These are phyloP conservation scores for Albifimbria verrucaria DNA, from an alignment of 2,329 filamentous ascomycete species.

Conservation along the genomic window DNA sequence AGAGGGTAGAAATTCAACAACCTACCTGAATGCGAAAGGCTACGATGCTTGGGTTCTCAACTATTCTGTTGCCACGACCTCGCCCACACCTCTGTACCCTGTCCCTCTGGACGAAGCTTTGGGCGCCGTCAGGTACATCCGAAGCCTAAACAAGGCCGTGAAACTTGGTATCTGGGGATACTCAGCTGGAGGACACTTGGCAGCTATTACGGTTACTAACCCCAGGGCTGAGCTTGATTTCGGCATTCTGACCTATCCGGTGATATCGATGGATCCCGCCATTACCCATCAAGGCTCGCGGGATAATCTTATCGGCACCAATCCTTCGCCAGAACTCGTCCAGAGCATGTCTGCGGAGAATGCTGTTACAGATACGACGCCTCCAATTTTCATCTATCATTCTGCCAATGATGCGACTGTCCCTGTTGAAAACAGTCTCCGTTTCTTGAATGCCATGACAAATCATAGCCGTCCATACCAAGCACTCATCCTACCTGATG, in stretches of 20 bases:
- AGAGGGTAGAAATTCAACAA: conserved; percentile 12
- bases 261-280: conserved; percentile 15
- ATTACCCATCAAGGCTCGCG: conserved; percentile 14
- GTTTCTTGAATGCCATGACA: conserved; percentile 22
- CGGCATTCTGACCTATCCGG: conserved; percentile 18
- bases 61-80: conserved; percentile 12
- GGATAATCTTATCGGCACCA: conserved; percentile 14
- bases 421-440: conserved; percentile 22
- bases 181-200: conserved; percentile 18
- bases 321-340: conserved; percentile 12
- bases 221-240: conserved; percentile 15
- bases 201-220: conserved; percentile 16
- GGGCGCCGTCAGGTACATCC: conserved; percentile 13
- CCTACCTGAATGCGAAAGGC: conserved; percentile 11
- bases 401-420: conserved; percentile 23
- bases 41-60: conserved; percentile 18
- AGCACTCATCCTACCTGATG: conserved; percentile 23
- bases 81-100: conserved; percentile 14
- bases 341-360: conserved; percentile 19
- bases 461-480: conserved; percentile 15
- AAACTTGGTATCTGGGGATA: conserved; percentile 21
- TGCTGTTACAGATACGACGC: conserved; percentile 18
- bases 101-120: conserved; percentile 13
- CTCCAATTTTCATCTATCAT: conserved; percentile 33
- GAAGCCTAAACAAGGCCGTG: conserved; percentile 8